Evolutionary conservation across 108 stramenopile species (phyloP), one percentile per base, ranked within the genome.

Genomic region (Conticribra weissflogii): DNA sequence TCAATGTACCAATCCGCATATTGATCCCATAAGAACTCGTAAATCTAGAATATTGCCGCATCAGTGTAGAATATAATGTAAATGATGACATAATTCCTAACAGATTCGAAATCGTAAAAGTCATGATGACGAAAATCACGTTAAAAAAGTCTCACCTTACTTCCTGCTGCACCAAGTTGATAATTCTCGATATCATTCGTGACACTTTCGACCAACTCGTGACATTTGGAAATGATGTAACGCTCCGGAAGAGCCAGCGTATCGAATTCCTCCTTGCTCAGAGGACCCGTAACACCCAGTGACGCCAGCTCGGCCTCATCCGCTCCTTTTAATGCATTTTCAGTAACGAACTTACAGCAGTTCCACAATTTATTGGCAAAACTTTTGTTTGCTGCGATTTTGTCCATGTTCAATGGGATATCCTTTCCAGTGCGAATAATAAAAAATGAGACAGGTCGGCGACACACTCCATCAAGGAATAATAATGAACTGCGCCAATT

Each of bases 341-440:
- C 81, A 3, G 86, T 92, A 19, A 95, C 89, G 69, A 97, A 98
- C 55, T 96, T 95, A 62, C 91, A 95, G 18, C 87, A 91, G 69
- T 99, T 98, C 98, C 98, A 99, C 15, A 98, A 80, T 80, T 99
- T 99, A 83, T 99, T 99, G 16, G 93, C 94, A 83, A 99, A 99
- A 44, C 86, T 88, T 57, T 95, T 75, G 72, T 90, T 94, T 7
- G 87, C 85, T 71, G 86, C 89, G 12, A 95, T 91, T 65, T 92
- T 93, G 30, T 92, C 89, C 90, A 96, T 96, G 68, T 94, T 94
- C 71, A 96, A 66, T 16, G 95, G 94, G 71, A 96, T 90, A 63
- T 92, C 93, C 76, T 86, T 53, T 41, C 15, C n/a, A 12, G 17
- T 19, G 18, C 3, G 36, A 54, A 41, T 12, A 14, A 27, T 62